Evolutionary conservation across 2,329 filamentous ascomycete genomes (phyloP).

Genomic region (Mollisia scopiformis): DNA sequence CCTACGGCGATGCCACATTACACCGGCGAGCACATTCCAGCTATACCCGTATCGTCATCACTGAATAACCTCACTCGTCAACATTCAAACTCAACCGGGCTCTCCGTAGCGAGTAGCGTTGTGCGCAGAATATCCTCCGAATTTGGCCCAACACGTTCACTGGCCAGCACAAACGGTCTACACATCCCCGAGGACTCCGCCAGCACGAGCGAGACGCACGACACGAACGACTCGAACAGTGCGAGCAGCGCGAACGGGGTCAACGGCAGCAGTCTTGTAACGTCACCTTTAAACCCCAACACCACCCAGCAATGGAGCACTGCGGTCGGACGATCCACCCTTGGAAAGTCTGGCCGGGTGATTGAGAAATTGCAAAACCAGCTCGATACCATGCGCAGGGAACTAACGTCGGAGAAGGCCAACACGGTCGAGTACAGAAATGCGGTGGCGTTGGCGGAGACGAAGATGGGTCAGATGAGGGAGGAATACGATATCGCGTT

Average conservation of each 20-base stretch:
- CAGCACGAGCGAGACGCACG: background rate
- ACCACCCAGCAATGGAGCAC: constrained; percentile 56
- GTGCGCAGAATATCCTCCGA: constrained; percentile 35
- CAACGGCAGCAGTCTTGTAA: constrained; percentile 4
- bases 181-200: constrained; percentile 4
- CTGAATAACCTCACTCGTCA: constrained; percentile 24
- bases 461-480: constrained; percentile 70
- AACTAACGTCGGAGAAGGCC: constrained; percentile 67
- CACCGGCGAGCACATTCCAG: constrained; percentile 15
- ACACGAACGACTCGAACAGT: background rate
- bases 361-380: constrained; percentile 83
- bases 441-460: constrained; percentile 67
- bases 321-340: constrained; percentile 68
- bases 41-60: constrained; percentile 20
- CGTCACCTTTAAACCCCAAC: constrained; percentile 14
- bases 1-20: constrained; percentile 24
- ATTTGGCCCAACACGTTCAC: constrained; percentile 31
- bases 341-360: constrained; percentile 76
- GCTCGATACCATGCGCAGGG: constrained; percentile 76
- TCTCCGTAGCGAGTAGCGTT: constrained; percentile 21
- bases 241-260: background rate
- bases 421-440: constrained; percentile 73
- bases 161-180: constrained; percentile 19
- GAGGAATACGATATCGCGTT: constrained; percentile 71
- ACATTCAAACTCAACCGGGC: constrained; percentile 17